Base-by-base conservation (phyloP, 2,329 filamentous ascomycete species). In the Penicillium rolfsii region DNA sequence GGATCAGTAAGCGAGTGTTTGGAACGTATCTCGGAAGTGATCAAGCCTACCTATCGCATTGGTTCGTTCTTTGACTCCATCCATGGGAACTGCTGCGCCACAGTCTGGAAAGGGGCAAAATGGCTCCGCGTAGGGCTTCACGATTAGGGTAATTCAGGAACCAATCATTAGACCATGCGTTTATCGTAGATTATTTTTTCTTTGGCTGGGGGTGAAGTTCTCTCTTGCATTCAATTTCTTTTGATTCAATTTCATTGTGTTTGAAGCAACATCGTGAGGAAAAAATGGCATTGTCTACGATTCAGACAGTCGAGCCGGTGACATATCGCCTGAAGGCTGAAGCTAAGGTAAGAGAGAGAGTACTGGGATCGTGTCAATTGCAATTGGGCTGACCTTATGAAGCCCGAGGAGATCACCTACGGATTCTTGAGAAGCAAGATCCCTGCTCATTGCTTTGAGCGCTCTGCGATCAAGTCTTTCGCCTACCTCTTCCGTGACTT, bases 381-480 rank as follows among this genome's bases (percentile, higher is more conserved):
- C 50, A 40, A 40, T 26, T 30, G 24, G 35, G 48, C 60, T 64
- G 38, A 64, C 60, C 40, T 36, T 19, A 4, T 5, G 24, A 41
- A 65, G 63, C 30, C 52, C 24, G 46, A 64, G 35, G 63, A 65
- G 12, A 30, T 65, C 30, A 64, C 63, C n/a, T 65, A 65, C 57
- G 63, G 59, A 24, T 61, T 59, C 43, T 36, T 65, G 30, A 58
- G 63, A 52, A 52, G 55, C 49, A 65, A 65, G 36, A 60, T 67
- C 49, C 65, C 65, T 24, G 56, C 57, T 41, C 63, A 64, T 53
- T 67, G 65, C 57, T 67, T 65, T 45, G 59, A 65, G 55, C 61
- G 61, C 12, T 67, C 65, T 5, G 57, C 53, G 11, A 26, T 62
- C 35, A 64, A 49, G 11, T 62, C 61, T 28, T 59, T 64, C 22